A percentile compares a stretch with the other conserved stretches of the same genome.
These are phyloP conservation scores for Penicillium tannophilum DNA, from an alignment of 495 filamentous ascomycete species.

Conservation along the genomic window DNA sequence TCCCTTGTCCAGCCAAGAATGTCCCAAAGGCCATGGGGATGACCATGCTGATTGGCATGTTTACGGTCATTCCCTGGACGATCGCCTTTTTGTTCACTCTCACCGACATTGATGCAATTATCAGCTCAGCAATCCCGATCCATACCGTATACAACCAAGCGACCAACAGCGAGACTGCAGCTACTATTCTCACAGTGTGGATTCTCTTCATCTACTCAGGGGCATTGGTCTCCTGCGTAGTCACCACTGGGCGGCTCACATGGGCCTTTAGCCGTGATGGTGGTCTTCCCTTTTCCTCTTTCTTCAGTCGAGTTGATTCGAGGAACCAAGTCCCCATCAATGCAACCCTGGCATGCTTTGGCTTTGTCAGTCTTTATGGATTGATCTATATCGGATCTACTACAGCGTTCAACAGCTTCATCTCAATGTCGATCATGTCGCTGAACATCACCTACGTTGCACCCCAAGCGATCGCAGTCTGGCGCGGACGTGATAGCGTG, in stretches of 20 bases:
- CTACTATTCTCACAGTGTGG: constrained; percentile 21
- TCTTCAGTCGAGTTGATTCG: constrained; percentile 6
- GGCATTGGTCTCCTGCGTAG: constrained; percentile 9
- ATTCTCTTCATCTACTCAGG: constrained; percentile 19
- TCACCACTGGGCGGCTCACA: constrained; percentile 20
- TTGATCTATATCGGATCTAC: constrained; percentile 30
- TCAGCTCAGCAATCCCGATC: constrained; percentile 24
- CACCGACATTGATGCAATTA: constrained; percentile 29
- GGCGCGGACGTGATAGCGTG: constrained; percentile 5
- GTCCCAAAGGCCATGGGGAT: constrained; percentile 26
- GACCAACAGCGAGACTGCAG: constrained; percentile 18
- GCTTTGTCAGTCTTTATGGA: constrained; percentile 23
- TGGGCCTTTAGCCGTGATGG: constrained; percentile 18
- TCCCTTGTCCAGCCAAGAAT: constrained; percentile 24
- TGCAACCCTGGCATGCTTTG: constrained; percentile 11
- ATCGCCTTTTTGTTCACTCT: constrained; percentile 33
- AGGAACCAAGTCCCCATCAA: constrained; percentile 14
- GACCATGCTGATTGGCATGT: constrained; percentile 22
- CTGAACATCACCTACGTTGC: constrained; percentile 23
- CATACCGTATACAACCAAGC: constrained; percentile 30
- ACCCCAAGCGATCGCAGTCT: constrained; percentile 23
- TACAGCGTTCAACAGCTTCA: constrained; percentile 30
- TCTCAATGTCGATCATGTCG: constrained; percentile 22
- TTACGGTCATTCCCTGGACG: constrained; percentile 29
- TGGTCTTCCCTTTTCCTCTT: constrained; percentile 21